These are phyloP conservation scores for Starmerella sp. DNA, from an alignment of 805 yeast species.

Conservation along the genomic window DNA sequence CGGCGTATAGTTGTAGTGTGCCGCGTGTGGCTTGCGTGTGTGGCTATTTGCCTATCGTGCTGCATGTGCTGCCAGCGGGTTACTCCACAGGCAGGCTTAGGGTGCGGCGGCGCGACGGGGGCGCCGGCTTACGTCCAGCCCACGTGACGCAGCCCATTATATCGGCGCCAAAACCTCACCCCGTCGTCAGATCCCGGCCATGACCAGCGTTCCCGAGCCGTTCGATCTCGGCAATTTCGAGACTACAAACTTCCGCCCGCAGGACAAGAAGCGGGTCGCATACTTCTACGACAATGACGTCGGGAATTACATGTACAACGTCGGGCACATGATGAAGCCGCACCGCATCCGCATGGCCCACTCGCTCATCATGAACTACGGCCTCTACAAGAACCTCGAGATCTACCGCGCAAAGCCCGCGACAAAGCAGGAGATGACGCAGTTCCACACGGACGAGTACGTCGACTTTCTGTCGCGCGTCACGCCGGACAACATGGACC, in stretches of 20 bases:
- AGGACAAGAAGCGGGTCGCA: slow-evolving; percentile 53
- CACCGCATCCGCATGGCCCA: slow-evolving; percentile 98
- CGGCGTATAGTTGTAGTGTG: no score
- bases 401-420: slow-evolving; percentile 96
- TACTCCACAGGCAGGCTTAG: no score
- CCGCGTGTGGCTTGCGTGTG: no score
- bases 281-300: slow-evolving; percentile 83
- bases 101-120: no score
- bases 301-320: slow-evolving; percentile 95
- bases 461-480: slow-evolving; percentile 84
- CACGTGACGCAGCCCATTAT: no score
- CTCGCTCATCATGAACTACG: slow-evolving; percentile 91
- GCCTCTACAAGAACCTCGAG: slow-evolving; percentile 92
- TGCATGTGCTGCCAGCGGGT: no score
- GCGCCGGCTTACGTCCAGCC: no score
- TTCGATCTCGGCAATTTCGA: slow-evolving; percentile 39
- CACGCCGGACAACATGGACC: slow-evolving; percentile 81
- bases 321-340: slow-evolving; percentile 99
- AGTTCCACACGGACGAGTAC: slow-evolving; percentile 95
- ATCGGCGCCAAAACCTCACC: background rate
- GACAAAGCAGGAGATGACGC: slow-evolving; percentile 95
- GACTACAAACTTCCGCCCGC: slow-evolving; percentile 40
- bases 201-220: slow-evolving; percentile 32
- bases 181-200: background rate
- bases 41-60: no score